These are phyloP conservation scores for Oryza meridionalis DNA, from an alignment of 176 grass and related monocot genomes.

Conservation along the genomic window DNA sequence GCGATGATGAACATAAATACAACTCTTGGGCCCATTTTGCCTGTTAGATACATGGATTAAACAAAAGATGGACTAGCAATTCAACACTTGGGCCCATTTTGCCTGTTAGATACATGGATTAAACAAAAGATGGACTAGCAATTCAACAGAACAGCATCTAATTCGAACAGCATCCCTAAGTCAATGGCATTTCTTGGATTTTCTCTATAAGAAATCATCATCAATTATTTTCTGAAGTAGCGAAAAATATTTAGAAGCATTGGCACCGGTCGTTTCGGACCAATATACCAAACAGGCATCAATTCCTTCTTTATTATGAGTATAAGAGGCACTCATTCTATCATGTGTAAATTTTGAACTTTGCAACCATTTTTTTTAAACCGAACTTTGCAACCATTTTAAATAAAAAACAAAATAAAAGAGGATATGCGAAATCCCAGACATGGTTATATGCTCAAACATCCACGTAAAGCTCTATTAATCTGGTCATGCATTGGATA, in stretches of 20 bases:
- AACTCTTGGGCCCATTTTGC: slow-evolving; percentile 42
- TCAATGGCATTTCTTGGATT: too few species aligned
- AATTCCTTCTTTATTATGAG: background rate
- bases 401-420: background rate
- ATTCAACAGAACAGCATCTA: background rate
- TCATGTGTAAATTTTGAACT: background rate
- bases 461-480: background rate
- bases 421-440: background rate
- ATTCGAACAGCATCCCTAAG: too few species aligned
- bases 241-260: background rate
- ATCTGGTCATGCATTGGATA: background rate
- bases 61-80: background rate
- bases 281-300: background rate
- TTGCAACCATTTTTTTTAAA: background rate
- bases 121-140: background rate
- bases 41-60: slow-evolving; percentile 20
- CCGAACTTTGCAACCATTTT: background rate
- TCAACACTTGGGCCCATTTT: slow-evolving; percentile 1
- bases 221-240: background rate
- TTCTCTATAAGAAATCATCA: background rate
- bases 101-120: slow-evolving; percentile 25
- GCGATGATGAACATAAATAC: slow-evolving; percentile 35
- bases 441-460: background rate
- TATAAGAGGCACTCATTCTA: background rate
- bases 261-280: background rate